Evolutionary conservation across 768 basidiomycete genomes (phyloP).

Genomic region (Mycena maculata): DNA sequence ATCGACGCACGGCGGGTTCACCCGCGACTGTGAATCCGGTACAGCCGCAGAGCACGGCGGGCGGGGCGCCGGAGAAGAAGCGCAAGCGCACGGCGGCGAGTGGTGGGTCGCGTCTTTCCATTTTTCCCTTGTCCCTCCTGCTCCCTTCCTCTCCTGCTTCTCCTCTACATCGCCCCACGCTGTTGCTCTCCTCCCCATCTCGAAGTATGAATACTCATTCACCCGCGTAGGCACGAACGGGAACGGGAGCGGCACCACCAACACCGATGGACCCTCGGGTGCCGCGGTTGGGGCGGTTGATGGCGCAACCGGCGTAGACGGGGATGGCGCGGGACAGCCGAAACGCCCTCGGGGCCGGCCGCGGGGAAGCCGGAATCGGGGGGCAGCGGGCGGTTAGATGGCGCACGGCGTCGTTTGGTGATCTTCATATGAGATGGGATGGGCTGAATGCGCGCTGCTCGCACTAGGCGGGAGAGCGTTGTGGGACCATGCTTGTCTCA

Average conservation of each 20-base stretch:
- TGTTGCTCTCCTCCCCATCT: no score
- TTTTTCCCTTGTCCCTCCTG: neutral
- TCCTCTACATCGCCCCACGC: no score
- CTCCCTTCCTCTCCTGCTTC: no score
- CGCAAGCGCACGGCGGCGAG: constrained; percentile 19
- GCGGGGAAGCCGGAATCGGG: constrained; percentile 76
- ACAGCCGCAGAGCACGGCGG: neutral
- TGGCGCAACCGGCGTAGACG: constrained; percentile 33
- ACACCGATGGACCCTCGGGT: no score
- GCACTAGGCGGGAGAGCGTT: no score
- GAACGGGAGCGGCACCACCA: neutral
- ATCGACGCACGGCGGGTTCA: constrained; percentile 56
- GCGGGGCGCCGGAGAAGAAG: constrained; percentile 29
- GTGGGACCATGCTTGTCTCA: no score
- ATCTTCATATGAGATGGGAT: no score
- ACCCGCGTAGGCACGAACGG: neutral
- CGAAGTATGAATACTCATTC: neutral
- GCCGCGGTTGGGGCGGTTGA: no score
- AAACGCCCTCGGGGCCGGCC: constrained; percentile 76
- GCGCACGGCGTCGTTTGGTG: no score
- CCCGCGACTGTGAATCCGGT: neutral
- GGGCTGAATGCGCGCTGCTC: no score
- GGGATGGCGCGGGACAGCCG: constrained; percentile 39
- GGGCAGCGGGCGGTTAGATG: constrained; percentile 9
- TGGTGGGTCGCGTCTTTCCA: neutral